Percentiles rank a stretch among this genome's conserved stretches.
Evolutionary conservation across 2,329 filamentous ascomycete species (phyloP).

Genomic region (Cladosporium sp.): DNA sequence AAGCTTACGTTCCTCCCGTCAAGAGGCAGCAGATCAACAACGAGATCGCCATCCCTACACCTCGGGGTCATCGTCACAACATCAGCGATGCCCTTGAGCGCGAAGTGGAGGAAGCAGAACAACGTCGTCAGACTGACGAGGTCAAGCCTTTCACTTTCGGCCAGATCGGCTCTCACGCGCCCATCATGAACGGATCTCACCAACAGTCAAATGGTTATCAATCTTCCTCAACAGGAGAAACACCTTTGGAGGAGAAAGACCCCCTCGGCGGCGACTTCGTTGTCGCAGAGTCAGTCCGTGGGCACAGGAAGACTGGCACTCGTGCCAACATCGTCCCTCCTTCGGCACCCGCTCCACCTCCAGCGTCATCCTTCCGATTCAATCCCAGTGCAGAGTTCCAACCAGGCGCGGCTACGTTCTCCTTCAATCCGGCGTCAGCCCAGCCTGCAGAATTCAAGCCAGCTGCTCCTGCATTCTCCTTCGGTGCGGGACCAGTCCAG

Average conservation of each 20-base stretch:
- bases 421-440: conserved; percentile 37
- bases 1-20: conserved; percentile 29
- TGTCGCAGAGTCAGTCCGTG: conserved; percentile 71
- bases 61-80: conserved; percentile 64
- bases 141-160: conserved; percentile 16
- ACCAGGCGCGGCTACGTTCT: neutral
- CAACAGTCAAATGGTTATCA: neutral
- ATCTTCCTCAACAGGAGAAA: neutral
- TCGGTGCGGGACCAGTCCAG: conserved; percentile 45
- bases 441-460: conserved; percentile 40
- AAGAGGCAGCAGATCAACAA: conserved; percentile 31
- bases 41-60: conserved; percentile 58
- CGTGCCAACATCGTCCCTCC: conserved; percentile 79
- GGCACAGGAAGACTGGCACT: conserved; percentile 42
- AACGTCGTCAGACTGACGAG: conserved; percentile 49
- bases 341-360: neutral
- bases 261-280: conserved; percentile 18
- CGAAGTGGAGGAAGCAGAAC: conserved; percentile 81
- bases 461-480: neutral
- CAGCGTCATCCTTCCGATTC: conserved; percentile 14
- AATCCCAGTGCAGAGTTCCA: conserved; percentile 36
- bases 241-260: conserved; percentile 18
- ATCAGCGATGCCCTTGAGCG: conserved; percentile 74
- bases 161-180: neutral
- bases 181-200: neutral